Conservation (phyloP, 1,139 yeast species). For the Debaryomycetaceae sp. region DNA sequence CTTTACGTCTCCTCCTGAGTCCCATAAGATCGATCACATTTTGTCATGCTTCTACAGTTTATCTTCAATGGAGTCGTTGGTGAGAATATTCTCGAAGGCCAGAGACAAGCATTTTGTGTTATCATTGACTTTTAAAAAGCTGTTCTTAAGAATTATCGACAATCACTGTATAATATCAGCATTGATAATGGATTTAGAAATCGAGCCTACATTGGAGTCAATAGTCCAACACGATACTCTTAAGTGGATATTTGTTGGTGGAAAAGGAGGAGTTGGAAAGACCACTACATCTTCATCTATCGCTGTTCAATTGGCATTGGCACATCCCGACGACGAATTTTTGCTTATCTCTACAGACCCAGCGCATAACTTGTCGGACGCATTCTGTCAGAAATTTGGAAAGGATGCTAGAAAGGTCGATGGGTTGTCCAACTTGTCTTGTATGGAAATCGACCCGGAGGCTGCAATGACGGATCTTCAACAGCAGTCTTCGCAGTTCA, state of each 20-base stretch:
- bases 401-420: constrained; percentile 94
- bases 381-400: constrained; percentile 96
- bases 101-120: too few relatives aligned
- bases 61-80: too few relatives aligned
- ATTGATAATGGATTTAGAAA: constrained; percentile 39
- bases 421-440: constrained; percentile 80
- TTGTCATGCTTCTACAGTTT: too few relatives aligned
- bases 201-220: constrained; percentile 68
- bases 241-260: constrained; percentile 97
- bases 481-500: constrained; percentile 55
- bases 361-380: constrained; percentile 95
- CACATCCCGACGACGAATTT: constrained; percentile 77
- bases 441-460: constrained; percentile 98
- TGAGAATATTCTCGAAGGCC: not conserved
- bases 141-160: too few relatives aligned
- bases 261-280: constrained; percentile 99
- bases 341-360: constrained; percentile 95
- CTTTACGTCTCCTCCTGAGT: too few relatives aligned
- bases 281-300: constrained; percentile 95
- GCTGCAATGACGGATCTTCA: constrained; percentile 90
- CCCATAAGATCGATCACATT: too few relatives aligned
- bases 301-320: constrained; percentile 84
- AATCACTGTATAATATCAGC: not conserved
- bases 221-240: constrained; percentile 64
- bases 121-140: too few relatives aligned